Base-by-base conservation (phyloP, 306 rosid genomes). In the Quercus cerris region DNA sequence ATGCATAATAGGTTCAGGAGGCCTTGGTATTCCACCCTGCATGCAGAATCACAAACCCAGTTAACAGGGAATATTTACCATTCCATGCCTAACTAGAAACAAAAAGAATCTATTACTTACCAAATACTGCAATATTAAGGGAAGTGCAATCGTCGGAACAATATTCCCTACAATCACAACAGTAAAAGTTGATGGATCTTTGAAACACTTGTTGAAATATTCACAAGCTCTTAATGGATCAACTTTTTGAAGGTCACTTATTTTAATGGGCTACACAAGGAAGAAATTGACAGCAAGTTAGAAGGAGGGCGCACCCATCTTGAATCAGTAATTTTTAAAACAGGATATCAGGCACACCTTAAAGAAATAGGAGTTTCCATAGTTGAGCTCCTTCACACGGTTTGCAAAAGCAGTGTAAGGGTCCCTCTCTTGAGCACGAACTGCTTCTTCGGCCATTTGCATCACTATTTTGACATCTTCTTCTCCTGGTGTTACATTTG, bases 391-490 rank as follows among this genome's bases (percentile, higher is more conserved):
- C 91, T 94, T 94, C 79, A 91, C 97, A 70, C 97, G 94, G 86
- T 94, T 94, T 64, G 94, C 87, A 89, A 93, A 94, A 79, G 91
- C 97, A 77, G 99, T 87, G 74, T 87, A 91, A 58, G 99, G 97
- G 83, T 94, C 99, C 81, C 99, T 90, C 86, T 91, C 95, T 88
- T 94, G 97, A 83, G 97, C 97, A 84, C 86, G 90, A 25, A 94
- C 95, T 66, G 94, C 93, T 87, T 94, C 99, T 88, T 93, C 99
- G 25, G 99, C 90, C 99, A 94, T 94, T 85, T 94, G 97, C 99
- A 94, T 94, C 69, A 94, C 99, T 84, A 91, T 87, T 87, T 91
- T 93, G 80, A 94, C 97, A 85, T 87, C 92, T 81, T 91, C 99
- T 81, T 89, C 95, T 14, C 85, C 93, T 73, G 97, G 95, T 77